Evolutionary conservation across 352 stramenopile genomes (phyloP).

Genomic region (Pythium plurisporium): DNA sequence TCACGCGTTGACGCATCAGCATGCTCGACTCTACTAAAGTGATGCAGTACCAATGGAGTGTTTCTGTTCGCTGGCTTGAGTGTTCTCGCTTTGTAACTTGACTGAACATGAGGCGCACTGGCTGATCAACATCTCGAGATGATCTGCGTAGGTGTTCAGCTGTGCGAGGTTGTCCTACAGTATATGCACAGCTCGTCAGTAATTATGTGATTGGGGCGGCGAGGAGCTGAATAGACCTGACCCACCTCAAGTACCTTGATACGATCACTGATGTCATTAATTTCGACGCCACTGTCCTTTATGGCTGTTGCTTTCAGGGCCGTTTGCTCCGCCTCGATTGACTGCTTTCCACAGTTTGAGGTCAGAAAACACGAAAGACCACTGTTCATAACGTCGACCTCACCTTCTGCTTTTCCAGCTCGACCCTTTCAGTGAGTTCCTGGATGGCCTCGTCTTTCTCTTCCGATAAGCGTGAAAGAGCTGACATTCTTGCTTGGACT

Average conservation of each 20-base stretch:
- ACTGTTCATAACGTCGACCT: not conserved
- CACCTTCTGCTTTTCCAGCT: constrained; percentile 17
- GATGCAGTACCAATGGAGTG: constrained; percentile 9
- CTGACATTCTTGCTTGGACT: not conserved
- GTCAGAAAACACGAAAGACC: not conserved
- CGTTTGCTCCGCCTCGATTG: not conserved
- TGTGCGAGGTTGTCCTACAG: constrained; percentile 67
- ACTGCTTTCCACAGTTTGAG: no score
- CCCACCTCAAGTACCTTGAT: constrained; percentile 67
- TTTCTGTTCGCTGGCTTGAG: constrained; percentile 33
- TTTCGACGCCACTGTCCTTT: constrained; percentile 15
- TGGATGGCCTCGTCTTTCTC: constrained; percentile 34
- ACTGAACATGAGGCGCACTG: constrained; percentile 63
- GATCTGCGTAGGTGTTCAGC: constrained; percentile 77
- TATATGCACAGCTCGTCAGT: not conserved
- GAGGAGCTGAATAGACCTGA: not conserved
- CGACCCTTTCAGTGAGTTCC: constrained; percentile 31
- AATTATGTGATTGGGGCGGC: not conserved
- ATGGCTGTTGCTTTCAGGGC: constrained; percentile 10
- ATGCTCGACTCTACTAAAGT: constrained; percentile 51
- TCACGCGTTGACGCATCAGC: constrained; percentile 61
- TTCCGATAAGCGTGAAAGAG: not conserved
- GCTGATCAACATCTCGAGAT: constrained; percentile 68
- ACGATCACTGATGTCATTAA: constrained; percentile 28
- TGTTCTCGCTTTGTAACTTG: constrained; percentile 68